Conservation (phyloP, 306 rosid genomes). For the Rosa multiflora region DNA sequence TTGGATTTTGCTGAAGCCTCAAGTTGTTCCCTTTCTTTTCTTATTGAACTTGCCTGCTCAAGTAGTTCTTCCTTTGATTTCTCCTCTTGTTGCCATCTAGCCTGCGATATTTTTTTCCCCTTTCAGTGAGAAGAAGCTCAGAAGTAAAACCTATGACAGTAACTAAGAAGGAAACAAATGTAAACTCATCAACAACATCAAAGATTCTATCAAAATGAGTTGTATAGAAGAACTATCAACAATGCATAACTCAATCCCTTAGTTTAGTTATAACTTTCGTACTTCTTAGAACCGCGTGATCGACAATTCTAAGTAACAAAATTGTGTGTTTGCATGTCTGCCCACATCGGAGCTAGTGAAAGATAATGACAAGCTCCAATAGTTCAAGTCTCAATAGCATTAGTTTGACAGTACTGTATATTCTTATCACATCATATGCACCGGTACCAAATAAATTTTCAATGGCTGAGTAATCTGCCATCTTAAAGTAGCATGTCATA, state of each 20-base stretch:
- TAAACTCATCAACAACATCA: conserved; percentile 18
- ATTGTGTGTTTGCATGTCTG: conserved; percentile 5
- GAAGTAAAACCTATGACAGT: conserved; percentile 37
- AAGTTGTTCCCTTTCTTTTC: conserved; percentile 76
- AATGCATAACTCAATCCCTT: background rate
- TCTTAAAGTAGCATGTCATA: conserved; percentile 1
- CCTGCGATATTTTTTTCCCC: conserved; percentile 61
- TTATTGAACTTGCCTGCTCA: conserved; percentile 43
- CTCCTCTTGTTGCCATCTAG: conserved; percentile 64
- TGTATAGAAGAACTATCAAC: background rate
- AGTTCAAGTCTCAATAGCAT: background rate
- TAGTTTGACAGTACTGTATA: background rate
- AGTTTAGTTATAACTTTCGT: background rate
- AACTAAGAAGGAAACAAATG: conserved; percentile 29
- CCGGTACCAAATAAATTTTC: background rate
- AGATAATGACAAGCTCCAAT: background rate
- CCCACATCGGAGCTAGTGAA: background rate
- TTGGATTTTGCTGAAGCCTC: conserved; percentile 66
- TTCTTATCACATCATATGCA: background rate
- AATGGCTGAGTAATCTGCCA: background rate
- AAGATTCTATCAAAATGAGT: background rate
- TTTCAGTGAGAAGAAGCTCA: conserved; percentile 52
- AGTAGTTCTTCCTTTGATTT: conserved; percentile 65
- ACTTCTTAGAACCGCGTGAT: background rate
- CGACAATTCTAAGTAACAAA: background rate